Conservation (phyloP, 1,284 basidiomycete species). For the Farysia itapuensis region DNA sequence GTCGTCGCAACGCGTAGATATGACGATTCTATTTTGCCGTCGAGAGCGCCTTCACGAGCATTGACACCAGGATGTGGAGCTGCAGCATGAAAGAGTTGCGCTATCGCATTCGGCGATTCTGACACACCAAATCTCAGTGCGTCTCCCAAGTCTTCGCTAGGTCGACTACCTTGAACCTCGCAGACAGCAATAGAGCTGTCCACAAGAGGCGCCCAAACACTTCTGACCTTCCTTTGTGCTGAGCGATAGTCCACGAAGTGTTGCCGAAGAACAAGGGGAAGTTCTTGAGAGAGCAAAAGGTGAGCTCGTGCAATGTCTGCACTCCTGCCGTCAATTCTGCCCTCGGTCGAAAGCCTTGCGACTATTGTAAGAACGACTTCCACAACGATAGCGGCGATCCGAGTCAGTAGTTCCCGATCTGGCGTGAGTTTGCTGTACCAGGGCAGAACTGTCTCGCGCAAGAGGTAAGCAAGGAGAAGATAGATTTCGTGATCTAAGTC, state of each 20-base stretch:
- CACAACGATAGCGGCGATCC: conserved; percentile 20
- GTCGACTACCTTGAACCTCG: conserved; percentile 1
- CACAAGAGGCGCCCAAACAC: conserved; percentile 22
- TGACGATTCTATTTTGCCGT: conserved; percentile 23
- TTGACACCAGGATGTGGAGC: conserved; percentile 31
- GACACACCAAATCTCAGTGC: too few relatives aligned
- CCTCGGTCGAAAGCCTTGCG: conserved; percentile 3
- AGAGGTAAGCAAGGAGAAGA: conserved; percentile 32
- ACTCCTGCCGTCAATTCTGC: not conserved
- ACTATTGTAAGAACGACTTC: conserved; percentile 12
- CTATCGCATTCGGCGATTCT: conserved; percentile 8
- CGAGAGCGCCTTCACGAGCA: conserved; percentile 5
- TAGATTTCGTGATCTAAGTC: conserved; percentile 37
- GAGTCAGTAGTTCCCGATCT: conserved; percentile 36
- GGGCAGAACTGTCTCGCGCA: conserved; percentile 41
- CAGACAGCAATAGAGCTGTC: not conserved
- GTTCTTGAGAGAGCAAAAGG: conserved; percentile 17
- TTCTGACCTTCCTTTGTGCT: conserved; percentile 10
- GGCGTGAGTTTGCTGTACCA: conserved; percentile 47
- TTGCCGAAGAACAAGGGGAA: conserved; percentile 30
- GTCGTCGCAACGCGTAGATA: conserved; percentile 27
- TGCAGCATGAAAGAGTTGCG: conserved; percentile 11
- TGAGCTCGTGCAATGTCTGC: conserved; percentile 5
- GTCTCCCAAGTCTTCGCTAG: conserved; percentile 2
- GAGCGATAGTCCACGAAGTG: conserved; percentile 25